A percentile compares a stretch with the other conserved stretches of the same genome.
Evolutionary conservation across 495 filamentous ascomycete species (phyloP).

Genomic region (Penicillium argentinense): DNA sequence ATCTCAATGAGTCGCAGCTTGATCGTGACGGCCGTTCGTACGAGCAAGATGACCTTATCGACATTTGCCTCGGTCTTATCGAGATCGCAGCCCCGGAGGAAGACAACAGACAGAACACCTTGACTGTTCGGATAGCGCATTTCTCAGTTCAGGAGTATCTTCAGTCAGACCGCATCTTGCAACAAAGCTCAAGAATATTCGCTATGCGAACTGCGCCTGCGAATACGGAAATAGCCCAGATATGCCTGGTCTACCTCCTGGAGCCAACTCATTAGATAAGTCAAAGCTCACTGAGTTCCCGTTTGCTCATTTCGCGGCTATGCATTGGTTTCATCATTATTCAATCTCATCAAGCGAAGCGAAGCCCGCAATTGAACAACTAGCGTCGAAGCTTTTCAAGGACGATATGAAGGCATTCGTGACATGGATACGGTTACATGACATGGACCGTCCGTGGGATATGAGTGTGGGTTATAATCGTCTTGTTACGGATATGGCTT

Average conservation of each 20-base stretch:
- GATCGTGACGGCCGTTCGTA: constrained; percentile 25
- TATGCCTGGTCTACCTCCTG: constrained; percentile 36
- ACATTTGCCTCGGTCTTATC: constrained; percentile 34
- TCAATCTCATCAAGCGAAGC: neutral
- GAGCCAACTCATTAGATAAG: constrained; percentile 14
- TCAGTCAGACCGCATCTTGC: constrained; percentile 30
- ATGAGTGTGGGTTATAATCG: neutral
- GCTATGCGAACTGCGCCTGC: constrained; percentile 19
- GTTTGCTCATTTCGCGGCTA: constrained; percentile 27
- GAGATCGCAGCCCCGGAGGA: constrained; percentile 9
- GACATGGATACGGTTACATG: constrained; percentile 9
- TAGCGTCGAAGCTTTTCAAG: constrained; percentile 14
- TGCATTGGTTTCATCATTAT: constrained; percentile 27
- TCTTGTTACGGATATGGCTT: neutral
- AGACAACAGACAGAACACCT: neutral
- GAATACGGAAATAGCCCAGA: constrained; percentile 27
- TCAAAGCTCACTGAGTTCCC: constrained; percentile 18
- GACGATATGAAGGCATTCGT: constrained; percentile 4
- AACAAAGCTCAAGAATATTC: constrained; percentile 23
- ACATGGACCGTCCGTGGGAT: neutral
- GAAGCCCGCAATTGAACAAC: neutral
- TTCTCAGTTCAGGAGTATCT: constrained; percentile 45
- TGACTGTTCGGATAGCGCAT: constrained; percentile 32
- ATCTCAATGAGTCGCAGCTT: constrained; percentile 17
- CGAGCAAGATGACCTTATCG: constrained; percentile 20